Conservation (phyloP, 2,329 filamentous ascomycete genomes). For the Botrytis cinerea region DNA sequence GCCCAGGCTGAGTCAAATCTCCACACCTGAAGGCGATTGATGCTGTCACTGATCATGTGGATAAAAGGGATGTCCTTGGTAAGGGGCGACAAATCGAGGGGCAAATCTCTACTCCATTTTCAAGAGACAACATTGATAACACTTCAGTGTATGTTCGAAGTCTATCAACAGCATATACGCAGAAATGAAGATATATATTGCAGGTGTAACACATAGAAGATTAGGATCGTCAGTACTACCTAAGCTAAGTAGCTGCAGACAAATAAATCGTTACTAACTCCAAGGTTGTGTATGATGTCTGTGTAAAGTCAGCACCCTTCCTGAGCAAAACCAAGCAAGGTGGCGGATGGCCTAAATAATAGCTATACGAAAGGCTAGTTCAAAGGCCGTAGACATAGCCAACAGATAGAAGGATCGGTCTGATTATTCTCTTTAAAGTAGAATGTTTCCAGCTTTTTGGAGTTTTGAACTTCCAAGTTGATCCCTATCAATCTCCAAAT, state of each 20-base stretch:
- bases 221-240: not conserved
- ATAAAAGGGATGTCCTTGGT: constrained; percentile 2
- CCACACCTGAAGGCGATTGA: not conserved
- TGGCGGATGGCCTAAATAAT: not conserved
- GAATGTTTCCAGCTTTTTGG: not conserved
- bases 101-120: not conserved
- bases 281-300: constrained; percentile 2
- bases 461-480: not conserved
- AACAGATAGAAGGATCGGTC: not conserved
- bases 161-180: not conserved
- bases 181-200: not conserved
- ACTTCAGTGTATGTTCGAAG: not conserved
- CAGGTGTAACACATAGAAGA: not conserved
- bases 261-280: not conserved
- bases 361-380: not conserved
- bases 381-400: not conserved
- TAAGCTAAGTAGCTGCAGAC: not conserved
- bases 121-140: not conserved
- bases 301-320: not conserved
- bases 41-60: not conserved
- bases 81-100: not conserved
- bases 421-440: not conserved
- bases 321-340: constrained; percentile 5
- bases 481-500: not conserved
- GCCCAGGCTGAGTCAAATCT: not conserved